These are phyloP conservation scores for Eleusine indica DNA, from an alignment of 176 grass and related monocot species.

Conservation along the genomic window DNA sequence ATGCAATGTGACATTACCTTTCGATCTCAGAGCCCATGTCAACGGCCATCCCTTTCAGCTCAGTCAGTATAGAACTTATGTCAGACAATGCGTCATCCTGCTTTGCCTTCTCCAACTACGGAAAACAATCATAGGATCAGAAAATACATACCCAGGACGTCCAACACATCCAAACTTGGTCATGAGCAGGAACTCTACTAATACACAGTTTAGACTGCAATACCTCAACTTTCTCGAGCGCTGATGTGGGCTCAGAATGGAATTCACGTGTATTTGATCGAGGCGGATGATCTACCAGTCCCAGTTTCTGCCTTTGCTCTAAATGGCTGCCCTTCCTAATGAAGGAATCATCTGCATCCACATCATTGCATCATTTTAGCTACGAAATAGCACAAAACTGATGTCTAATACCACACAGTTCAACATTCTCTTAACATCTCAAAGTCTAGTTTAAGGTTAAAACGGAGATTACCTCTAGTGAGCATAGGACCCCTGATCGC, in stretches of 20 bases:
- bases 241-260: slow-evolving; percentile 51
- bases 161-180: neutral
- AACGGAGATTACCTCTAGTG: slow-evolving; percentile 55
- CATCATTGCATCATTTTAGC: slow-evolving; percentile 14
- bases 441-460: neutral
- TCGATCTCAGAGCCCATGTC: slow-evolving; percentile 93
- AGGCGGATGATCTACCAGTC: slow-evolving; percentile 45
- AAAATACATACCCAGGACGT: neutral
- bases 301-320: slow-evolving; percentile 78
- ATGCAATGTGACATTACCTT: slow-evolving; percentile 45
- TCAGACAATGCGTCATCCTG: slow-evolving; percentile 84
- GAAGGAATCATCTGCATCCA: slow-evolving; percentile 79
- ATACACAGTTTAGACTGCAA: neutral
- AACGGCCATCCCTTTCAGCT: slow-evolving; percentile 84
- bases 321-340: slow-evolving; percentile 68
- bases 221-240: slow-evolving; percentile 84
- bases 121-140: slow-evolving; percentile 15
- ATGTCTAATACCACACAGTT: neutral
- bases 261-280: slow-evolving; percentile 51
- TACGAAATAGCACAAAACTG: neutral
- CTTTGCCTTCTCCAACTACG: slow-evolving; percentile 82
- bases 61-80: slow-evolving; percentile 69
- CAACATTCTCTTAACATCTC: slow-evolving; percentile 5
- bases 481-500: slow-evolving; percentile 75
- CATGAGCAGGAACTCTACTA: neutral